Evolutionary conservation across 2,329 filamentous ascomycete species (phyloP).

Genomic region (Phialemoniopsis sp.): DNA sequence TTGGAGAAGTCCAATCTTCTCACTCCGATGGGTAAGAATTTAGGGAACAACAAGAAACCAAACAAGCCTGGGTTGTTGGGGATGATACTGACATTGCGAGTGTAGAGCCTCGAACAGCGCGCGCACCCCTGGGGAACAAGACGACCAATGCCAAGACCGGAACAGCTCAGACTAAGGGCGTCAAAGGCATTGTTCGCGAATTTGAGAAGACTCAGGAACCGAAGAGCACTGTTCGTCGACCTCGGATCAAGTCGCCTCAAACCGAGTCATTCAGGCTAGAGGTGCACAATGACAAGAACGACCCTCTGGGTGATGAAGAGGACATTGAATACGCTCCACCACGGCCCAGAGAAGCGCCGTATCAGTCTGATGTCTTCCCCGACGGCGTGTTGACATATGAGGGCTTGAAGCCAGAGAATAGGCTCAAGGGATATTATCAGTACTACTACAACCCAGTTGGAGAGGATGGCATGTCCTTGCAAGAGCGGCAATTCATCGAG

Average conservation of each 20-base stretch:
- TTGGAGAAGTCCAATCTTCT: constrained; percentile 60
- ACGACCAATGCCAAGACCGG: constrained; percentile 90
- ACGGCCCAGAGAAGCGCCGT: constrained; percentile 59
- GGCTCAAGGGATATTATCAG: constrained; percentile 58
- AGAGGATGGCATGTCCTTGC: constrained; percentile 60
- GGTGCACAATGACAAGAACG: constrained; percentile 50
- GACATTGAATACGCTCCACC: constrained; percentile 92
- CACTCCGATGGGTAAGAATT: constrained; percentile 71
- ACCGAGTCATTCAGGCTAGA: constrained; percentile 57
- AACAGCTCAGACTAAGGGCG: constrained; percentile 29
- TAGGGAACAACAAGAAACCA: too few relatives aligned
- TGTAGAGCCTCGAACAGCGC: constrained; percentile 54
- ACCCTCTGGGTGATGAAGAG: constrained; percentile 50
- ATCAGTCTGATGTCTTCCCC: constrained; percentile 67
- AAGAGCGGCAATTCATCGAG: constrained; percentile 57
- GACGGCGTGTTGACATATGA: constrained; percentile 51
- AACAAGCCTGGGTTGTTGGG: constrained; percentile 1
- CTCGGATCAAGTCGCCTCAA: constrained; percentile 51
- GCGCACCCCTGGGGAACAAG: constrained; percentile 87
- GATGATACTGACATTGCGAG: constrained; percentile 1
- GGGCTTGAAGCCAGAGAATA: constrained; percentile 52
- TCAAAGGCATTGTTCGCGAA: constrained; percentile 54
- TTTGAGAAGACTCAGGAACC: constrained; percentile 60
- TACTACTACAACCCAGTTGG: constrained; percentile 61
- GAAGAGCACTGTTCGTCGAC: constrained; percentile 53